Percentiles rank a stretch among this genome's conserved stretches.
phyloP scores from a whole-genome alignment of 345 rosid species.

The Populus davidiana region DNA sequence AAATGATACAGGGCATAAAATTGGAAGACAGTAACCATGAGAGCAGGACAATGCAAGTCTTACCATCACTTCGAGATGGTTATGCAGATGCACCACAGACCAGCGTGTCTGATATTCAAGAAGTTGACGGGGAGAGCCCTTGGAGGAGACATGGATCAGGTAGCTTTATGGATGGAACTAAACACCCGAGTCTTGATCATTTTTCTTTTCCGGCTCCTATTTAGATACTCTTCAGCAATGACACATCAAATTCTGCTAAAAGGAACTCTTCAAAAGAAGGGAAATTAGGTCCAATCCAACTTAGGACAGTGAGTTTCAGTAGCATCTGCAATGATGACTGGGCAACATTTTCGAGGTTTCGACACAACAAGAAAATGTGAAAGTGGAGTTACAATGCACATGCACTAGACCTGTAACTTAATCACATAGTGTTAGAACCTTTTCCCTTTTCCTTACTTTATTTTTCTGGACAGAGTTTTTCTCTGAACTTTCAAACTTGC shows the following conservation, averaged over 20 bases:
- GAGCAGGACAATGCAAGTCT: conserved; percentile 22
- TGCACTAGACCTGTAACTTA: background rate
- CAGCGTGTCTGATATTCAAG: background rate
- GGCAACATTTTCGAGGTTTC: background rate
- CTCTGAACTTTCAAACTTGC: background rate
- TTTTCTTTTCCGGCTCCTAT: conserved; percentile 13
- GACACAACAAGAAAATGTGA: background rate
- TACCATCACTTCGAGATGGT: conserved; percentile 30
- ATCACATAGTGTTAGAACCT: background rate
- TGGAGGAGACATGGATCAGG: background rate
- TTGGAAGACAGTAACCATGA: conserved; percentile 25
- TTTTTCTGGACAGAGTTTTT: background rate
- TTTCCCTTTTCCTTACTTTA: too few species aligned
- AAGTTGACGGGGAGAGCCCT: background rate
- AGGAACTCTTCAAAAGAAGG: background rate
- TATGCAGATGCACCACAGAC: conserved; percentile 6
- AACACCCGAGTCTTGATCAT: too few species aligned
- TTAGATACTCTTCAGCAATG: background rate
- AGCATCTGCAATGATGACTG: background rate
- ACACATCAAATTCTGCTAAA: background rate
- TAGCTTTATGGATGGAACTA: conserved; percentile 7
- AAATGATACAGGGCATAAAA: conserved; percentile 48
- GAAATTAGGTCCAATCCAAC: background rate
- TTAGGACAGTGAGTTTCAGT: background rate
- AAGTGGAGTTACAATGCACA: background rate